These are phyloP conservation scores for Talaromyces verruculosus DNA, from an alignment of 2,329 filamentous ascomycete genomes.

Conservation along the genomic window DNA sequence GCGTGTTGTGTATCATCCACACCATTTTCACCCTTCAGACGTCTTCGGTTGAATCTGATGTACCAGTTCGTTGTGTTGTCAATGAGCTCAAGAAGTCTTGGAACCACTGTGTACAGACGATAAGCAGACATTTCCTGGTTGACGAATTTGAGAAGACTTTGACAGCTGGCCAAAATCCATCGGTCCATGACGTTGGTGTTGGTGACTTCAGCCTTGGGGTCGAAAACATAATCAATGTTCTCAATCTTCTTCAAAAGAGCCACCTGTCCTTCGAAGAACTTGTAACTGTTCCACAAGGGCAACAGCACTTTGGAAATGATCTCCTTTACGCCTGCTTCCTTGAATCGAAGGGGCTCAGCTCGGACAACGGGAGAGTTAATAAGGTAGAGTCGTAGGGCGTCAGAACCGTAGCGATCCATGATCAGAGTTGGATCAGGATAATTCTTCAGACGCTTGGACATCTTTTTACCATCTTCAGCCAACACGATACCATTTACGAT, in stretches of 20 bases:
- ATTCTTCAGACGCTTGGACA: conserved; percentile 96
- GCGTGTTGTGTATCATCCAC: conserved; percentile 84
- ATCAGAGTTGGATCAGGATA: conserved; percentile 84
- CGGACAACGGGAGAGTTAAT: conserved; percentile 96
- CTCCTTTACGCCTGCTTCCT: conserved; percentile 89
- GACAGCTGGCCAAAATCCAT: conserved; percentile 91
- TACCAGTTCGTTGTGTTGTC: conserved; percentile 99
- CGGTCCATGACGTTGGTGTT: conserved; percentile 93
- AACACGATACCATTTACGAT: conserved; percentile 96
- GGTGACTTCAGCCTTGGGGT: conserved; percentile 58
- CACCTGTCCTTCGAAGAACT: conserved; percentile 91
- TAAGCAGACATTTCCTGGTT: conserved; percentile 85
- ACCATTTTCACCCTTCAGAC: conserved; percentile 86
- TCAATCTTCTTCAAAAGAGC: conserved; percentile 82
- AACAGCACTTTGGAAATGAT: conserved; percentile 89
- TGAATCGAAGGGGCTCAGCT: conserved; percentile 86
- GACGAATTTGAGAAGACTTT: conserved; percentile 86
- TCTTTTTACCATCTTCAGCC: conserved; percentile 95
- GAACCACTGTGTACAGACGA: conserved; percentile 87
- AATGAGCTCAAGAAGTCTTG: conserved; percentile 76
- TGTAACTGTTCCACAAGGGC: conserved; percentile 94
- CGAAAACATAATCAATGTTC: conserved; percentile 72
- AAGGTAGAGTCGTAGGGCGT: conserved; percentile 89
- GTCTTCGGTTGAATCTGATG: conserved; percentile 88
- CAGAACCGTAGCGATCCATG: conserved; percentile 85